A percentile compares a stretch with the other conserved stretches of the same genome.
Evolutionary conservation across 2,329 filamentous ascomycete genomes (phyloP).

Genomic region (Endoconidiophora laricicola): DNA sequence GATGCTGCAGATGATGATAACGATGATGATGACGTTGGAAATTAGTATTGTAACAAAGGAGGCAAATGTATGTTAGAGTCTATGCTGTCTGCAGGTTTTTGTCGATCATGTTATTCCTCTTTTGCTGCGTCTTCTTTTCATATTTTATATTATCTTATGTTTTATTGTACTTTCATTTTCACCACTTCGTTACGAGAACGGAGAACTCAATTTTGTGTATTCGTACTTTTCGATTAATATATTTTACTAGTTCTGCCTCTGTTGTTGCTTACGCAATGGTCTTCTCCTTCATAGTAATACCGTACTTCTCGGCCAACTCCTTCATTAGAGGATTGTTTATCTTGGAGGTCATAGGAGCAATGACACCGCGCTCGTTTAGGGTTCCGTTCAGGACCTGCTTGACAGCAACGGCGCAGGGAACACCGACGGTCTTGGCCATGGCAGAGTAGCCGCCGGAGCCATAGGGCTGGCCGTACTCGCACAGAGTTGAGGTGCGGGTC

Average conservation of each 20-base stretch:
- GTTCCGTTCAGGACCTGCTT: conserved; percentile 63
- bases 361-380: conserved; percentile 53
- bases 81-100: too few species aligned
- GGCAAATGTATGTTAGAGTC: too few species aligned
- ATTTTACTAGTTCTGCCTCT: conserved; percentile 2
- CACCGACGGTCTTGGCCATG: conserved; percentile 71
- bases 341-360: conserved; percentile 59
- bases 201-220: too few species aligned
- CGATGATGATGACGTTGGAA: too few species aligned
- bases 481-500: conserved; percentile 64
- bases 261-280: conserved; percentile 24
- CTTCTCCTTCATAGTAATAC: conserved; percentile 58
- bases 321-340: conserved; percentile 59
- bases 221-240: background rate
- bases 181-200: too few species aligned
- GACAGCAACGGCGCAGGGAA: conserved; percentile 49
- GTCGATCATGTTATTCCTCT: too few species aligned
- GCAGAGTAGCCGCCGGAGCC: conserved; percentile 63
- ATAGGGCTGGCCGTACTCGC: conserved; percentile 63
- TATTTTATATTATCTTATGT: too few species aligned
- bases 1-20: conserved; percentile 18
- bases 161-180: too few species aligned
- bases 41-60: too few species aligned
- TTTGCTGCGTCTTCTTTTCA: too few species aligned
- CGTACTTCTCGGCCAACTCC: conserved; percentile 63